A percentile compares a stretch with the other conserved stretches of the same genome.
Evolutionary conservation across 345 rosid genomes (phyloP).

Genomic region (Bretschneidera sinensis): DNA sequence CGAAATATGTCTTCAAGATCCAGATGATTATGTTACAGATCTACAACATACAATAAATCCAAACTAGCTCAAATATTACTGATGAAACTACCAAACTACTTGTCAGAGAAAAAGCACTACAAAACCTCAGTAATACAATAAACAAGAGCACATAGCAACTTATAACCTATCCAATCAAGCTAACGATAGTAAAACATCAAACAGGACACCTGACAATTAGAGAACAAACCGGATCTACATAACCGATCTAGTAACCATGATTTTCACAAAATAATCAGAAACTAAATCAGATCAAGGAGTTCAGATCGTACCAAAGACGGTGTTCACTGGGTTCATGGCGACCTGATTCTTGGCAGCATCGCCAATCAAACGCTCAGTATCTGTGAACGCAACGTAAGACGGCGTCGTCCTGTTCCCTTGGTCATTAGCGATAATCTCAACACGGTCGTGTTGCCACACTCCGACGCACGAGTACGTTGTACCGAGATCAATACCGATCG

Average conservation of each 20-base stretch:
- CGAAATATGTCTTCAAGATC: too few species aligned
- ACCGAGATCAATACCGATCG: constrained; percentile 71
- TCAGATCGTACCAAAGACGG: constrained; percentile 55
- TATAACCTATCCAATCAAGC: too few species aligned
- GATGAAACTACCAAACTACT: too few species aligned
- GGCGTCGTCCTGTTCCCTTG: constrained; percentile 77
- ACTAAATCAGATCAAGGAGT: neutral
- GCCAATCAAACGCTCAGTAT: constrained; percentile 66
- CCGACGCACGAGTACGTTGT: constrained; percentile 76
- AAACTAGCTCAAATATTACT: too few species aligned
- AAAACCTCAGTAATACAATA: too few species aligned
- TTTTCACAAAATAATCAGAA: neutral
- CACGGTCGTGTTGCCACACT: constrained; percentile 80
- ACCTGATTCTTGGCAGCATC: constrained; percentile 86
- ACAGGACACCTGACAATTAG: too few species aligned
- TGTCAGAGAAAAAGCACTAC: too few species aligned
- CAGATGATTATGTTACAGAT: too few species aligned
- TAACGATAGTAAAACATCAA: too few species aligned
- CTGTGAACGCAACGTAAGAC: constrained; percentile 60
- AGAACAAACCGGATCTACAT: neutral
- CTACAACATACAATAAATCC: too few species aligned
- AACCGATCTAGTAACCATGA: neutral
- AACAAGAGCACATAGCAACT: too few species aligned
- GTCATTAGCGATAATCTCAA: constrained; percentile 72
- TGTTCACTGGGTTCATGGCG: constrained; percentile 69